Evolutionary conservation across 345 rosid species (phyloP).

Genomic region (Erysimum cheiranthoides): DNA sequence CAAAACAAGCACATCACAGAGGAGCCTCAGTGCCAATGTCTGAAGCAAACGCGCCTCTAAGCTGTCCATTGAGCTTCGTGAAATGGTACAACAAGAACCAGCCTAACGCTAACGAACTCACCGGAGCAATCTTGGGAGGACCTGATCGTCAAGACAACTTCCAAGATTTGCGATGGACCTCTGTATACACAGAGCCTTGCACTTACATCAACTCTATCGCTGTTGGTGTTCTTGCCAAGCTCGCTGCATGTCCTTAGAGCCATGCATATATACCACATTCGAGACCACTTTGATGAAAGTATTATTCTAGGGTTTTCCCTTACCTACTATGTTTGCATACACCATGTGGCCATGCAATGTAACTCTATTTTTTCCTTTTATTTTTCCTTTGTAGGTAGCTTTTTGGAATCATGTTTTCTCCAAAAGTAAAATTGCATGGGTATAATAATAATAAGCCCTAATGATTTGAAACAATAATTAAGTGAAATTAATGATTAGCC

Average conservation of each 20-base stretch:
- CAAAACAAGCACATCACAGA: conserved; percentile 81
- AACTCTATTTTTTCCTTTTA: conserved; percentile 12
- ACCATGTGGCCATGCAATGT: conserved; percentile 32
- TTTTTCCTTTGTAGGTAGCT: conserved; percentile 36
- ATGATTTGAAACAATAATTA: conserved; percentile 15
- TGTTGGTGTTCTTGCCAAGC: conserved; percentile 78
- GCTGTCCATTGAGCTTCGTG: conserved; percentile 73
- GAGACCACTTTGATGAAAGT: conserved; percentile 29
- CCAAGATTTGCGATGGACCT: conserved; percentile 66
- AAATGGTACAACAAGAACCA: conserved; percentile 52
- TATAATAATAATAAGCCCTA: conserved; percentile 32
- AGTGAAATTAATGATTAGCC: conserved; percentile 22
- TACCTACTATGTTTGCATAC: conserved; percentile 27
- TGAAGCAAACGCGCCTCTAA: conserved; percentile 31
- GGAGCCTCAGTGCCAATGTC: conserved; percentile 69
- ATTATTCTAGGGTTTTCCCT: conserved; percentile 23
- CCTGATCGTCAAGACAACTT: conserved; percentile 77
- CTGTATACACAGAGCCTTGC: conserved; percentile 83
- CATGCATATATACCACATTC: conserved; percentile 19
- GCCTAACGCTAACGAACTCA: conserved; percentile 80
- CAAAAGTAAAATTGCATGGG: conserved; percentile 23
- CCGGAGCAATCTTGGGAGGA: conserved; percentile 91
- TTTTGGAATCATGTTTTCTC: conserved; percentile 30
- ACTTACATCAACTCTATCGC: conserved; percentile 81
- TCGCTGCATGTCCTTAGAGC: conserved; percentile 49